These are phyloP conservation scores for Austroboletus olivaceoglutinosus DNA, from an alignment of 1,284 basidiomycete genomes.

Conservation along the genomic window DNA sequence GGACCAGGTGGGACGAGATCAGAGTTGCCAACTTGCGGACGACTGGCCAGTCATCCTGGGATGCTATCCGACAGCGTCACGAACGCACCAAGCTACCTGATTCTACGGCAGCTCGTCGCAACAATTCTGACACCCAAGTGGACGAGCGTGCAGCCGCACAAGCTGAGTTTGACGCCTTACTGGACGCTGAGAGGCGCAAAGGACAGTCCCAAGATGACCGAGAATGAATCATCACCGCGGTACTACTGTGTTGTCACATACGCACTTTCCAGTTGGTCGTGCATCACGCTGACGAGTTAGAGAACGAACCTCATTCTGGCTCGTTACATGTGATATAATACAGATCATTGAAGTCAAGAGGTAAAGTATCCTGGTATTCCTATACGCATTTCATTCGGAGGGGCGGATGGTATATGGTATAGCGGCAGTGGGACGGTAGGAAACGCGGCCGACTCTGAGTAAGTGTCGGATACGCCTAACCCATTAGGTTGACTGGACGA, in stretches of 20 bases:
- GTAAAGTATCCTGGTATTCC: constrained; percentile 9
- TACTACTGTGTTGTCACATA: neutral
- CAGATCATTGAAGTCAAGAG: constrained; percentile 2
- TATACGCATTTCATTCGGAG: constrained; percentile 6
- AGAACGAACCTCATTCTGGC: neutral
- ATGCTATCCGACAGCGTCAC: constrained; percentile 58
- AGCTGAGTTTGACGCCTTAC: constrained; percentile 54
- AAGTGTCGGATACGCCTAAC: constrained; percentile 9
- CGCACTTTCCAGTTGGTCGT: neutral
- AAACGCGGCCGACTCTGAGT: constrained; percentile 9
- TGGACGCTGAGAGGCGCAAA: constrained; percentile 54
- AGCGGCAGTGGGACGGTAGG: constrained; percentile 3
- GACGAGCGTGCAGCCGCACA: constrained; percentile 47
- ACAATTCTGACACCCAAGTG: constrained; percentile 12
- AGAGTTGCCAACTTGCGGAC: constrained; percentile 50
- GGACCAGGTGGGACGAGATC: constrained; percentile 62
- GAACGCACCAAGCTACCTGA: constrained; percentile 39
- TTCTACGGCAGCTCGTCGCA: constrained; percentile 14
- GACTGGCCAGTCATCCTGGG: constrained; percentile 58
- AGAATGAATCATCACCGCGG: constrained; percentile 1
- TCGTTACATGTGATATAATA: constrained; percentile 9
- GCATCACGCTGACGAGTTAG: neutral
- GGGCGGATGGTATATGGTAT: constrained; percentile 9
- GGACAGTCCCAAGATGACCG: constrained; percentile 13
- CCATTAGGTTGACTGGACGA: constrained; percentile 12